phyloP scores from a whole-genome alignment of 1,139 yeast species.

The Suhomyces choctaworum region DNA sequence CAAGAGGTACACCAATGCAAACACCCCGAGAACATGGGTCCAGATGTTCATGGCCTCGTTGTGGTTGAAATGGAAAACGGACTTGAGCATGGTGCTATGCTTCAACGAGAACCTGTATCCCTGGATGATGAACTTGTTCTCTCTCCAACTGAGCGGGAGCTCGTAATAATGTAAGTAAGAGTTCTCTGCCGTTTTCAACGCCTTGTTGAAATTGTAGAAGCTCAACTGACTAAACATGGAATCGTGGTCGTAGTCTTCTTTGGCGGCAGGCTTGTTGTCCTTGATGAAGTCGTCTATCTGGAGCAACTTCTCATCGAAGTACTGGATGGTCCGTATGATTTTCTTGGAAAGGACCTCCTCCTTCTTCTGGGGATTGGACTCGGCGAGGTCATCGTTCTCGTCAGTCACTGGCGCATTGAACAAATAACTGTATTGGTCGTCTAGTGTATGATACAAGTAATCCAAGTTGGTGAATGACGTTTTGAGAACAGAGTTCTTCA shows the following conservation, averaged over 20 bases:
- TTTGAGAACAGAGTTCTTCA: slow-evolving; percentile 44
- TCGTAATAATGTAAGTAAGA: slow-evolving; percentile 75
- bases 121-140: slow-evolving; percentile 76
- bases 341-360: slow-evolving; percentile 42
- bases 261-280: slow-evolving; percentile 35
- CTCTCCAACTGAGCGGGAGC: slow-evolving; percentile 90
- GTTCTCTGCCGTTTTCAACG: slow-evolving; percentile 54
- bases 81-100: slow-evolving; percentile 57
- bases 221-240: slow-evolving; percentile 41
- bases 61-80: slow-evolving; percentile 62
- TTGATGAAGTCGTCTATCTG: slow-evolving; percentile 52
- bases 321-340: slow-evolving; percentile 53
- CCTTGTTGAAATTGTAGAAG: slow-evolving; percentile 61
- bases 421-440: slow-evolving; percentile 55
- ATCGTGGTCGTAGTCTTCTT: slow-evolving; percentile 28
- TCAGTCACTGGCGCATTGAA: slow-evolving; percentile 25
- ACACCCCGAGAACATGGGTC: slow-evolving; percentile 80
- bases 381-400: slow-evolving; percentile 11
- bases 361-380: slow-evolving; percentile 5
- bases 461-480: slow-evolving; percentile 48
- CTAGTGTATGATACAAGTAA: slow-evolving; percentile 49
- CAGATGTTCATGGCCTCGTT: slow-evolving; percentile 93
- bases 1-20: slow-evolving; percentile 56
- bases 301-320: slow-evolving; percentile 55
- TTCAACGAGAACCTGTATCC: slow-evolving; percentile 84